Evolutionary conservation across 768 basidiomycete genomes (phyloP), one percentile per base, ranked within the genome.

Genomic region (Ramaria rubella): DNA sequence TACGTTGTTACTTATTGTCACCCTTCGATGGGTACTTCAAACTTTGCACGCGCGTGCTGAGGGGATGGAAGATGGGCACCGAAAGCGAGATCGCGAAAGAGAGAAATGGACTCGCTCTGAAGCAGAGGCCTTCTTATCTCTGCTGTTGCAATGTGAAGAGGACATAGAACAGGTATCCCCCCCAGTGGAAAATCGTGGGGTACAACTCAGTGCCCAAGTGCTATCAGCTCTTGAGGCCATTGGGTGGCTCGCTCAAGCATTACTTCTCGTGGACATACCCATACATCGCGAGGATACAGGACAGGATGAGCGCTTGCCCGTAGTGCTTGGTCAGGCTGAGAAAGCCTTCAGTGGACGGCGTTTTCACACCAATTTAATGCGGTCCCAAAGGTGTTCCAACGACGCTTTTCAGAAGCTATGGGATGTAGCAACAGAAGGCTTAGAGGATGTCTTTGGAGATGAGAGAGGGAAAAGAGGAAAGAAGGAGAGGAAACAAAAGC

Each of bases 51-150:
- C 60, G 7, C 78, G 86, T 17, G 78, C 81, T 24, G 44, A 55
- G 7, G 34, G 26, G 4, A 60, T 73, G 49, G 83, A 81, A 62
- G 74, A 60, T 38, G 70, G 70, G 0, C 81, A 72, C 59, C 81
- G 76, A 62, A 48, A 49, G 30, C 24, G 55, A 7, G 83, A 81
- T n/a, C 77, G 81, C 38, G 79, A 83, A 58, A 76, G 75, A 60
- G 87, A 87, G 64, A 73, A 79, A 24, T 92, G 89, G 89, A 85
- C 82, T 0, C 73, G 68, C 59, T 70, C 68, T 5, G 89, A 92
- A 65, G 84, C 80, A 3, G 72, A 64, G 3, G 80, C 79, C 27
- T 75, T 88, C 63, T 73, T 90, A 42, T 71, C 78, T 0, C 73
- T 81, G 30, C 81, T 82, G 66, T 55, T 46, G n/a, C n/a, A n/a